Evolutionary conservation across 2,329 filamentous ascomycete species (phyloP).

Genomic region (Magnaporthiopsis incrustans): DNA sequence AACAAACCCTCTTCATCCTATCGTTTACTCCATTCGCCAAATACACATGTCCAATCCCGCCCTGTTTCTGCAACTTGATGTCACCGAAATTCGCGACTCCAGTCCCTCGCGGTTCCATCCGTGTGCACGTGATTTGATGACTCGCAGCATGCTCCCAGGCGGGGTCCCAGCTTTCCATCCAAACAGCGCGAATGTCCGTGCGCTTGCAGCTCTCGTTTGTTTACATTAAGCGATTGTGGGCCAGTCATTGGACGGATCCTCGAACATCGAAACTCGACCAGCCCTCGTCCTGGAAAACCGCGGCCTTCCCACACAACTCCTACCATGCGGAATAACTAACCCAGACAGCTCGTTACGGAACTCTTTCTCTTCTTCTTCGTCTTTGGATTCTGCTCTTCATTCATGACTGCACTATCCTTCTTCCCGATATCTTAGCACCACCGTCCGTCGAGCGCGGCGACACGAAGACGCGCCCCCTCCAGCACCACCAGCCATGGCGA

Average conservation of each 20-base stretch:
- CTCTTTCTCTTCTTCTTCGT: neutral
- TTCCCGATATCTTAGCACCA: neutral
- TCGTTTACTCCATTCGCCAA: too few species aligned
- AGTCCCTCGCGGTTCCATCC: neutral
- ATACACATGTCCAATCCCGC: too few species aligned
- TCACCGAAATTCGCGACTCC: too few species aligned
- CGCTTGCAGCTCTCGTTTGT: conserved; percentile 3
- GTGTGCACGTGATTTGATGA: neutral
- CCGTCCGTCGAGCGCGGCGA: neutral
- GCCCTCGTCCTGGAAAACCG: neutral
- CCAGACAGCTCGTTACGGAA: conserved; percentile 1
- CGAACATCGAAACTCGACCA: neutral
- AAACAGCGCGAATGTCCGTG: neutral
- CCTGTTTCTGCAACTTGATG: too few species aligned
- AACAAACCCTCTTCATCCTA: too few species aligned
- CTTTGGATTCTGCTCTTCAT: neutral
- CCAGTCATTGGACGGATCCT: neutral
- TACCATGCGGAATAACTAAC: conserved; percentile 6
- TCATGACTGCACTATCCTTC: conserved; percentile 3
- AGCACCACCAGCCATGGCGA: conserved; percentile 24
- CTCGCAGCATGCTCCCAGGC: neutral
- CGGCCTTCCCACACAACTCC: conserved; percentile 1
- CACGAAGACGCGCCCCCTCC: neutral
- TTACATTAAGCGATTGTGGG: conserved; percentile 3
- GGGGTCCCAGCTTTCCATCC: neutral